phyloP scores from a whole-genome alignment of 495 filamentous ascomycete genomes.

The Aspergillus wentii region DNA sequence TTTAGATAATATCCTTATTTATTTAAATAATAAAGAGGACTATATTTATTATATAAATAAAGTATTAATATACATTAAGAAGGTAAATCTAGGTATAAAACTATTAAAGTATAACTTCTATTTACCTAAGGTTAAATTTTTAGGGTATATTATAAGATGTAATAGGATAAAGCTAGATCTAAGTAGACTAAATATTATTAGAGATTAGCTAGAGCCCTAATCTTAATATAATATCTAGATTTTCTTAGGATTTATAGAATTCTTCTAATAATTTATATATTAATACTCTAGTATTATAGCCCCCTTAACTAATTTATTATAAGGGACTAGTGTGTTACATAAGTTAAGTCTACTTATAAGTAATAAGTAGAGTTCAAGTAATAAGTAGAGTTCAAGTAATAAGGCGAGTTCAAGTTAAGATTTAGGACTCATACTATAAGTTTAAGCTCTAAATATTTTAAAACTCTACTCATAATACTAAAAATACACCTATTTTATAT shows the following conservation, averaged over 20 bases:
- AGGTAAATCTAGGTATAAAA: conserved; percentile 8
- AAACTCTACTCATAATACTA: no score
- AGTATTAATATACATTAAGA: conserved; percentile 11
- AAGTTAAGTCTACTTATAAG: no score
- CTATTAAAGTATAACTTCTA: conserved; percentile 26
- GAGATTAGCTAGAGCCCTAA: conserved; percentile 12
- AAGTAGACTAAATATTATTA: conserved; percentile 15
- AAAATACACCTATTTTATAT: no score
- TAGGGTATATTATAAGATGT: conserved; percentile 16
- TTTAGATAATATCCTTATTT: conserved; percentile 33
- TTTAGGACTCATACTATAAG: no score
- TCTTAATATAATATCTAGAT: background rate
- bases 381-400: no score
- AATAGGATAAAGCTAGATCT: conserved; percentile 17
- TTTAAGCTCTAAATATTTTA: no score
- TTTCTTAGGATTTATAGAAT: conserved; percentile 1
- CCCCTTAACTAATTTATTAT: no score
- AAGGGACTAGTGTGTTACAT: no score
- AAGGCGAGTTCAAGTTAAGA: no score
- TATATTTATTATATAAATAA: conserved; percentile 12
- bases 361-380: no score
- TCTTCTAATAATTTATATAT: conserved; percentile 1
- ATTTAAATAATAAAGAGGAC: conserved; percentile 18
- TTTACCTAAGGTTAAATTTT: conserved; percentile 11
- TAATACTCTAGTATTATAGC: no score